Conservation (phyloP, 768 basidiomycete genomes). For the Trametes cinnabarina region DNA sequence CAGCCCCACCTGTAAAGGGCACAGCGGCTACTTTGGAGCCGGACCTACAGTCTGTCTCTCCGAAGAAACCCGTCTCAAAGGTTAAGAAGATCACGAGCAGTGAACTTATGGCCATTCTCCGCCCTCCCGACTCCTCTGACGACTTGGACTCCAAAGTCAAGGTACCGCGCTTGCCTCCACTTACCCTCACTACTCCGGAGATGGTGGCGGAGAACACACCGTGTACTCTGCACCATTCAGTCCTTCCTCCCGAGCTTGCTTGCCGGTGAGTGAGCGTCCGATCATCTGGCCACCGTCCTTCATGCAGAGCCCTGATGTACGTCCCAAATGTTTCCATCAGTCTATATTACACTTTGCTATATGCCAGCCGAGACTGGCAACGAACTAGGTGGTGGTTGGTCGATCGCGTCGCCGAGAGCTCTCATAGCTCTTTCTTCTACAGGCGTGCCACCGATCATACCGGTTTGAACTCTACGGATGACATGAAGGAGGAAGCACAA, state of each 20-base stretch:
- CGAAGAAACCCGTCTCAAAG: slow-evolving; percentile 14
- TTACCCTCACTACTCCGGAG: slow-evolving; percentile 58
- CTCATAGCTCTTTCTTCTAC: slow-evolving; percentile 80
- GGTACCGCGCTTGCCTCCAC: slow-evolving; percentile 42
- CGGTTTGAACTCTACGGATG: slow-evolving; percentile 36
- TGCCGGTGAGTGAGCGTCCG: slow-evolving; percentile 33
- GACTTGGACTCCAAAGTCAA: slow-evolving; percentile 33
- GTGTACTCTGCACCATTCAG: slow-evolving; percentile 67
- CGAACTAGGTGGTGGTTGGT: slow-evolving; percentile 85
- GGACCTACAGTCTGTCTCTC: not conserved
- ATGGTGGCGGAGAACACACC: slow-evolving; percentile 70
- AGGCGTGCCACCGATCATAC: slow-evolving; percentile 36
- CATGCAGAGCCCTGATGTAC: not conserved
- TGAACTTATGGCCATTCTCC: slow-evolving; percentile 58
- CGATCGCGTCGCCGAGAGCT: slow-evolving; percentile 78
- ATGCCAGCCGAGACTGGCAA: slow-evolving; percentile 59
- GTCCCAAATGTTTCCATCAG: slow-evolving; percentile 20
- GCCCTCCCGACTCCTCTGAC: slow-evolving; percentile 42
- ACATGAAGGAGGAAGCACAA: slow-evolving; percentile 71
- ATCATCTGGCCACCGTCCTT: not conserved
- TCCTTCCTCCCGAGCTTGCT: slow-evolving; percentile 74
- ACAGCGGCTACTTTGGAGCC: not conserved
- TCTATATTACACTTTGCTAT: slow-evolving; percentile 71
- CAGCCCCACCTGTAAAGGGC: not conserved
- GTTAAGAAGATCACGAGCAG: slow-evolving; percentile 33